Conservation (phyloP, 108 stramenopile species). For the Bacterosira constricta region DNA sequence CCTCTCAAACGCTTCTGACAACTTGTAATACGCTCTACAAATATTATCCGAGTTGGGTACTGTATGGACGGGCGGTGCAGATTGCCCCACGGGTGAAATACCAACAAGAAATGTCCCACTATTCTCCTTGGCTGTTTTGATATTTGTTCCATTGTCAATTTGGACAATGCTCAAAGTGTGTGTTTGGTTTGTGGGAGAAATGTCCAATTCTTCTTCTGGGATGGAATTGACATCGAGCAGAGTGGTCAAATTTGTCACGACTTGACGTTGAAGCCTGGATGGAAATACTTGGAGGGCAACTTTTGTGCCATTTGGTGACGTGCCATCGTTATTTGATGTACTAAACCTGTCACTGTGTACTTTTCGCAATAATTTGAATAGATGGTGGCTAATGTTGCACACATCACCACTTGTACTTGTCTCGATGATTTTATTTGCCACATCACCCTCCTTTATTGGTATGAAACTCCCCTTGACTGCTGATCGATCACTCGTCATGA, state of each 20-base stretch:
- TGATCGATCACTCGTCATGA: conserved; percentile 7
- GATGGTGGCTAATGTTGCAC: no score
- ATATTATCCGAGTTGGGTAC: conserved; percentile 30
- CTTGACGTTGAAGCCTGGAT: neutral
- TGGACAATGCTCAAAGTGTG: conserved; percentile 33
- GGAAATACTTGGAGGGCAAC: conserved; percentile 34
- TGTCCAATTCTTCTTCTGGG: conserved; percentile 26
- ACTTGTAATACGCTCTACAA: conserved; percentile 62
- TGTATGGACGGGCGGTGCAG: neutral
- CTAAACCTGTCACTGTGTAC: neutral
- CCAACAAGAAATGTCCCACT: conserved; percentile 28
- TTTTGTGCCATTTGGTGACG: neutral
- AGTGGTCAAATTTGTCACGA: conserved; percentile 2
- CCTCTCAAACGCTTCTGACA: conserved; percentile 65
- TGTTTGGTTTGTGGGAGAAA: conserved; percentile 17
- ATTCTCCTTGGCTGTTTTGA: neutral
- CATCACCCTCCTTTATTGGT: no score
- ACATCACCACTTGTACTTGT: no score
- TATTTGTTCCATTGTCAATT: conserved; percentile 6
- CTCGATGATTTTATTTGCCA: no score
- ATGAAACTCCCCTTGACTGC: no score
- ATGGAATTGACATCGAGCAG: conserved; percentile 17
- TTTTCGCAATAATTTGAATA: no score
- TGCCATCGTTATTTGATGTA: neutral
- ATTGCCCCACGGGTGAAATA: neutral